Evolutionary conservation across 129 eudicot species (phyloP).

Genomic region (Arctium lappa): DNA sequence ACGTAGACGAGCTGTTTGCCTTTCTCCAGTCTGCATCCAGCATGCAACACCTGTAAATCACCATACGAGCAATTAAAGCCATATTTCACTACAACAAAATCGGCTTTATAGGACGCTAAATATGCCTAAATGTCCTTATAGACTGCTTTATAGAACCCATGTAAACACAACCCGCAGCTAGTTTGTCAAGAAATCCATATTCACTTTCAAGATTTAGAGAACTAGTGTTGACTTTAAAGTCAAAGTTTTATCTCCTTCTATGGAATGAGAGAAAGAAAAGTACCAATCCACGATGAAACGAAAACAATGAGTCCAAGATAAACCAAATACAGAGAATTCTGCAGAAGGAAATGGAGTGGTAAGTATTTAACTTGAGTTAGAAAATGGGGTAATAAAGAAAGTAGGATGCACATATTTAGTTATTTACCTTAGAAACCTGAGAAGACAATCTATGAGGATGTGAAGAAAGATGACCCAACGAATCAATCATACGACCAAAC

Average conservation of each 20-base stretch:
- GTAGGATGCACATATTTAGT: neutral
- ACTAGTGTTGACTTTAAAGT: neutral
- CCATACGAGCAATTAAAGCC: neutral
- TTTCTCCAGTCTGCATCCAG: constrained; percentile 86
- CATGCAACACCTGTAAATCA: constrained; percentile 77
- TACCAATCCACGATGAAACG: constrained; percentile 89
- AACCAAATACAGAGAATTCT: constrained; percentile 74
- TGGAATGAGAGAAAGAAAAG: neutral
- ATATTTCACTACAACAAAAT: neutral
- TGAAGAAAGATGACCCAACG: constrained; percentile 62
- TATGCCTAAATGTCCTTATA: neutral
- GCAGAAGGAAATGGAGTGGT: constrained; percentile 22
- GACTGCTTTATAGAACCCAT: neutral
- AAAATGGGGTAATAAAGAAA: neutral
- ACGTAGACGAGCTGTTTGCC: constrained; percentile 76
- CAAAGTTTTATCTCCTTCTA: neutral
- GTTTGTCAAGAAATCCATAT: neutral
- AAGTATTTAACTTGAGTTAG: neutral
- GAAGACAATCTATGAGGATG: constrained; percentile 60
- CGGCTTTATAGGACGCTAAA: neutral
- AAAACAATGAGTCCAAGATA: constrained; percentile 73
- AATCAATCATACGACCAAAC: constrained; percentile 77
- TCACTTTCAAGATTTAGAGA: neutral
- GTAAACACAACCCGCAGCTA: neutral
- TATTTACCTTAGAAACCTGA: constrained; percentile 57